These are phyloP conservation scores for Tricholoma matsutake DNA, from an alignment of 768 basidiomycete genomes.

Conservation along the genomic window DNA sequence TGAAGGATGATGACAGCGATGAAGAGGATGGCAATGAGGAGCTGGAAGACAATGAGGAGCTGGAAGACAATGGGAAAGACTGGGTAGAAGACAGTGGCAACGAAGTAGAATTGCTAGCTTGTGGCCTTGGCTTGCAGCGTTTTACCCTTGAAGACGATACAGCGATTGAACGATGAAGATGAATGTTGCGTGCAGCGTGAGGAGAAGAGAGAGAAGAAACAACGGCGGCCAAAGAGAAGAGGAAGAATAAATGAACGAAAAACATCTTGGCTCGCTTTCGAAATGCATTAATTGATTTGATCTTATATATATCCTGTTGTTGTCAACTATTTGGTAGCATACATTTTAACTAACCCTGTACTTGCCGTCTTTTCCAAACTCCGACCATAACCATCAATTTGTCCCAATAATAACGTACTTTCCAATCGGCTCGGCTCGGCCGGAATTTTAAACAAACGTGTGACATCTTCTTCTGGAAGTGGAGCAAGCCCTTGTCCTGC, in stretches of 20 bases:
- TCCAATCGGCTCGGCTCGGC: conserved; percentile 87
- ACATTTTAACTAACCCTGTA: conserved; percentile 83
- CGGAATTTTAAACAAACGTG: conserved; percentile 83
- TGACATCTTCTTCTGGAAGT: conserved; percentile 83
- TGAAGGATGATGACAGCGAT: too few species aligned
- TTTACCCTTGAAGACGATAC: conserved; percentile 14
- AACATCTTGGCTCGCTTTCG: not conserved
- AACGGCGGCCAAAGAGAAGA: conserved; percentile 32
- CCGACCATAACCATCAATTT: conserved; percentile 84
- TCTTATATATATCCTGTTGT: not conserved
- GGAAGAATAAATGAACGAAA: not conserved
- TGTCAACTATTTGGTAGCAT: conserved; percentile 42
- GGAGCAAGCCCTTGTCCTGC: conserved; percentile 82
- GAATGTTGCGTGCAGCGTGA: conserved; percentile 33
- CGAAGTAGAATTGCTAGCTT: not conserved
- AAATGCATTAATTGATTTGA: too few species aligned
- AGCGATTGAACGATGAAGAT: conserved; percentile 41
- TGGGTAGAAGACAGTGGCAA: too few species aligned
- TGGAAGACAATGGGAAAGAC: too few species aligned
- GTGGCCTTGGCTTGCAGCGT: too few species aligned
- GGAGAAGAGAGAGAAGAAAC: conserved; percentile 38
- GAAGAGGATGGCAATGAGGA: too few species aligned
- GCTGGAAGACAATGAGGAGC: too few species aligned
- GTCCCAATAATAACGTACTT: conserved; percentile 80
- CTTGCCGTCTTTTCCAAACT: conserved; percentile 63